Base-by-base conservation (phyloP, 768 basidiomycete species). In the Termitomyces sp. region DNA sequence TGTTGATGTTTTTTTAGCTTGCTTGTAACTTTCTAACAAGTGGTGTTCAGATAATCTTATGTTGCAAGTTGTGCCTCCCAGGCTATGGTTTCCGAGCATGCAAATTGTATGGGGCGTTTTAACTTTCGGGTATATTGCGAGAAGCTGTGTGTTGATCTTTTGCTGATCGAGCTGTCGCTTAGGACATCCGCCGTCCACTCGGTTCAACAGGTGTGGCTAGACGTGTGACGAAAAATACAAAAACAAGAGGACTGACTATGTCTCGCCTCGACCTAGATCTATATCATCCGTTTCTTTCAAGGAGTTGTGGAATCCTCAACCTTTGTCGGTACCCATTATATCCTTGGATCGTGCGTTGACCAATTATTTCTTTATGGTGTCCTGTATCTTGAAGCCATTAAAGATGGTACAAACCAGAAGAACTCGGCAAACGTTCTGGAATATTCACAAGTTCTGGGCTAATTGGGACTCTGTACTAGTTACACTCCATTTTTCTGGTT, bases 221-320 rank as follows among this genome's bases (percentile, higher is more conserved):
- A 40, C 24, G 12, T 58, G n/a, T 7, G 57, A n/a, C 18, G 20
- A 35, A n/a, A 32, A 39, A n/a, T n/a, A n/a, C 13, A 28, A 39
- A 13, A 4, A 51, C 5, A 18, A 32, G 16, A 28, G 22, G 11
- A 24, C 35, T n/a, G 28, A 40, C 9, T 28, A 40, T 32, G 7
- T 22, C 22, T 54, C 15, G 12, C 24, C 38, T 36, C n/a, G 28
- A n/a, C 56, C 56, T 40, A 88, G 86, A 74, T 91, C 55, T 88
- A 86, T 70, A 86, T 78, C 33, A 87, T 91, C 62, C 81, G 88
- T 9, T 90, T 91, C 69, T 81, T 90, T 58, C 88, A 89, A 71
- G 90, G 87, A 24, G 76, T 90, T 59, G 82, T 85, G 7, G 90
- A 91, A 71, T 82, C 88, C 0, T 89, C 88, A 8, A 91, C 89